Conservation (phyloP, 2,329 filamentous ascomycete species). For the Sporothrix brasiliensis region DNA sequence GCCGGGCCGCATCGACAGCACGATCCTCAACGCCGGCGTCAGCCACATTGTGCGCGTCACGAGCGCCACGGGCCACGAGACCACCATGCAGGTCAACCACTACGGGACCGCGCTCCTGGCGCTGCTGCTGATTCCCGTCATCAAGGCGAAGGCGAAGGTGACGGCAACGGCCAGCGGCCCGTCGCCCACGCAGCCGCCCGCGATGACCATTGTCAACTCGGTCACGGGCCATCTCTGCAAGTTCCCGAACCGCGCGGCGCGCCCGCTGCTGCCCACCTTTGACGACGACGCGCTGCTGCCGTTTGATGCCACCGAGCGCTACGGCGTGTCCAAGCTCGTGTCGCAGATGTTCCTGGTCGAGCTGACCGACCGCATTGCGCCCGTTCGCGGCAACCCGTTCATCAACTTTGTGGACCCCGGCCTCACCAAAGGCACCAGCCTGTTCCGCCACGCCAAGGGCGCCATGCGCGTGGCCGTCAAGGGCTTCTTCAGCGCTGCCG, state of each 20-base stretch:
- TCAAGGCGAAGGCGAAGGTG: constrained; percentile 37
- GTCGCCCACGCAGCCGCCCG: not conserved
- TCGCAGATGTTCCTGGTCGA: constrained; percentile 38
- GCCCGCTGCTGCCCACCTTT: constrained; percentile 35
- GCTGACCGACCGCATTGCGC: constrained; percentile 22
- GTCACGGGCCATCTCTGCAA: constrained; percentile 36
- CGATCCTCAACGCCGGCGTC: constrained; percentile 31
- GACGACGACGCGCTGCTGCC: constrained; percentile 6
- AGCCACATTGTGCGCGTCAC: constrained; percentile 33
- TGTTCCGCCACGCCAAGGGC: constrained; percentile 21
- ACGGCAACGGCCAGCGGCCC: not conserved
- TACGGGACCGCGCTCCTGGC: constrained; percentile 41
- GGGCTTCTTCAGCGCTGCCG: constrained; percentile 2
- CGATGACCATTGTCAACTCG: constrained; percentile 38
- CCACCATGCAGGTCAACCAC: constrained; percentile 43
- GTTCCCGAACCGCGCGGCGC: constrained; percentile 34
- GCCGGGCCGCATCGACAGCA: constrained; percentile 27
- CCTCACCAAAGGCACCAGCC: constrained; percentile 28
- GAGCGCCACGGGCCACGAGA: constrained; percentile 38
- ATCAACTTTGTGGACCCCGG: constrained; percentile 33
- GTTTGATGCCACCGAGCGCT: constrained; percentile 26
- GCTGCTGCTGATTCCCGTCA: constrained; percentile 51
- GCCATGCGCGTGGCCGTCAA: not conserved
- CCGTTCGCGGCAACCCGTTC: constrained; percentile 5
- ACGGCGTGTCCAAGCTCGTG: constrained; percentile 41